These are phyloP conservation scores for Proteromonas lacertae DNA, from an alignment of 352 stramenopile genomes.

Conservation along the genomic window DNA sequence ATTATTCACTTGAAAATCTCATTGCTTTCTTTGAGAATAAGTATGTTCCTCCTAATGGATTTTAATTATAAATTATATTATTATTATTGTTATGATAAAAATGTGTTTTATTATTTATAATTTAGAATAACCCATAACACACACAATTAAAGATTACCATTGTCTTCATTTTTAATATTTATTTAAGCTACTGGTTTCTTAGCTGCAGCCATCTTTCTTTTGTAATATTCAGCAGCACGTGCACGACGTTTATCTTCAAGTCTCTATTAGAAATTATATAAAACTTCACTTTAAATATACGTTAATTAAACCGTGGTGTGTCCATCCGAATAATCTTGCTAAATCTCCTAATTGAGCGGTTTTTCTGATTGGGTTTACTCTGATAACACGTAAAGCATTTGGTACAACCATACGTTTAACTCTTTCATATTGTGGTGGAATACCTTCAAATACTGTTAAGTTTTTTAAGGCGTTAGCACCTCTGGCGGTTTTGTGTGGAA, in stretches of 20 bases:
- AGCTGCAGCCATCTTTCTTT: too few species aligned
- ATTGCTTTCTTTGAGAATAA: too few species aligned
- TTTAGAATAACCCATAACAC: too few species aligned
- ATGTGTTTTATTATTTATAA: too few species aligned
- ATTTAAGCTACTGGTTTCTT: too few species aligned
- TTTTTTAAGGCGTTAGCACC: constrained; percentile 67
- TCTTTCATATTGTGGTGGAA: constrained; percentile 90
- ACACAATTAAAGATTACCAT: too few species aligned
- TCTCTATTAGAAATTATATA: constrained; percentile 16
- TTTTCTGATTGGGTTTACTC: constrained; percentile 31
- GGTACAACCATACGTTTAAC: constrained; percentile 93
- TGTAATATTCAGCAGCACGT: too few species aligned
- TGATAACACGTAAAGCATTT: constrained; percentile 39
- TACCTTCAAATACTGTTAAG: constrained; percentile 89
- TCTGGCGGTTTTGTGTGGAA: constrained; percentile 88
- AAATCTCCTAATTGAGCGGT: background rate
- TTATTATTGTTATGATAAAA: too few species aligned
- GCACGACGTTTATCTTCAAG: constrained; percentile 88
- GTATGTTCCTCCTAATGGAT: too few species aligned
- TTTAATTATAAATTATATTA: too few species aligned
- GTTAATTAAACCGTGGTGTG: background rate
- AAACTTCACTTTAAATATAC: background rate
- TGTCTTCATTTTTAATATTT: too few species aligned
- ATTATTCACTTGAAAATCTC: too few species aligned
- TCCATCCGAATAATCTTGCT: constrained; percentile 1